Base-by-base conservation (phyloP, 2,329 filamentous ascomycete genomes). In the Nemania abortiva region DNA sequence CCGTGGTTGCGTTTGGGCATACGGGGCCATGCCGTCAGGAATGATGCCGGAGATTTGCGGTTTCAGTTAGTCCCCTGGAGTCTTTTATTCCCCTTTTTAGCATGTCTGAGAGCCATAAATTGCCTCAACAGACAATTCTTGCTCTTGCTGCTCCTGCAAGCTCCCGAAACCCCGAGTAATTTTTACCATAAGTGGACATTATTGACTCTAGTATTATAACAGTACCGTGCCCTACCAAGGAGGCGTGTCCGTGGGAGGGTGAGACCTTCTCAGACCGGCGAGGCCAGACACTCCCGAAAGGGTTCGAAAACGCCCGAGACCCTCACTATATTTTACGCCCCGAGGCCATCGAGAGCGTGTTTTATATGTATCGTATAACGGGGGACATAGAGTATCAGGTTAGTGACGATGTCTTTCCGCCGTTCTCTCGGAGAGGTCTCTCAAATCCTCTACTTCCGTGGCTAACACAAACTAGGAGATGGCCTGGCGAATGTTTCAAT, bases 1-100 rank as follows among this genome's bases (percentile, higher is more conserved):
- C 1, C 83, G 89, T 54, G 90, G 89, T 3, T 91, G 90, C 74
- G 82, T 90, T 18, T 91, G 87, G 83, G 84, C 85, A 0, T 92
- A 91, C 76, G 81, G 85, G 24, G 80, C 82, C 20, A 87, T 86
- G 70, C 82, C 84, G 0, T 85, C 84, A 0, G 88, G 87, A 13
- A 87, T 89, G 69, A 90, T 88, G 83, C 89, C 90, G 0, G 90
- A 92, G 74, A 82, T 84, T 0, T 86, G 87, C 72, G 82, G 82
- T 63, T 80, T 86, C 31, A 76, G n/a, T n/a, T n/a, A n/a, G n/a
- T n/a, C n/a, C n/a, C n/a, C n/a, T n/a, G n/a, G n/a, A n/a, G n/a
- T n/a, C n/a, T n/a, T n/a, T n/a, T n/a, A n/a, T n/a, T n/a, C n/a
- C n/a, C n/a, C n/a, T n/a, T n/a, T n/a, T n/a, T n/a, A n/a, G n/a